Evolutionary conservation across 192 early-diverging fungal species (phyloP), one percentile per base, ranked within the genome.

Genomic region (Backusella australiensis): DNA sequence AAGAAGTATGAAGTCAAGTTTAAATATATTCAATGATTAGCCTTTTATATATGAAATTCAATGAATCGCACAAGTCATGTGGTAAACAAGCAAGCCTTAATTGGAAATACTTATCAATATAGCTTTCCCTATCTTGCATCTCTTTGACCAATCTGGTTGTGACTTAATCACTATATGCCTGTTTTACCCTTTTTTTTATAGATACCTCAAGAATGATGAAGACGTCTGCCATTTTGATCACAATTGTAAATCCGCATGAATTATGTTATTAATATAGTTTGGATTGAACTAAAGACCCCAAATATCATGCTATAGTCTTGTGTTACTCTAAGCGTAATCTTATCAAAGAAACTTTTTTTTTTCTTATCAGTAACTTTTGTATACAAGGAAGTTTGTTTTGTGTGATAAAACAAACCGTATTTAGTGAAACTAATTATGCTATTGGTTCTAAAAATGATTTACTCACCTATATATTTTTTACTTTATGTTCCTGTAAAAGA

Each of bases 141-240:
- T 63, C 23, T 63, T 63, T 63, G 56, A 63, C 56, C 56, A 63
- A 63, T 63, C 56, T 63, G 56, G 56, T 63, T 63, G 56, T 63
- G 26, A 63, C 23, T 29, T 63, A 2, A 63, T 63, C 12, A 63
- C 3, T 63, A 59, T 59, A 59, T 26, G 12, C 29, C 56, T 29
- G 21, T 6, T 63, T 29, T 14, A 21, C 11, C 1, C n/a, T 14
- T 29, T 29, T 12, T 11, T 63, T 29, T 29, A 29, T 29, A 29
- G 29, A 11, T 12, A 63, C 23, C 56, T 63, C 2, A 63, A 59
- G 53, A 59, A 63, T 29, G 26, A 11, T 3, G 9, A 11, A 29
- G 23, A 29, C 56, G 9, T 63, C 26, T 4, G n/a, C 23, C 26
- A 63, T 63, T 6, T 6, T 49, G 15, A 29, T 23, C 56, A 63